These are phyloP conservation scores for Glycine soja DNA, from an alignment of 306 rosid genomes.

Conservation along the genomic window DNA sequence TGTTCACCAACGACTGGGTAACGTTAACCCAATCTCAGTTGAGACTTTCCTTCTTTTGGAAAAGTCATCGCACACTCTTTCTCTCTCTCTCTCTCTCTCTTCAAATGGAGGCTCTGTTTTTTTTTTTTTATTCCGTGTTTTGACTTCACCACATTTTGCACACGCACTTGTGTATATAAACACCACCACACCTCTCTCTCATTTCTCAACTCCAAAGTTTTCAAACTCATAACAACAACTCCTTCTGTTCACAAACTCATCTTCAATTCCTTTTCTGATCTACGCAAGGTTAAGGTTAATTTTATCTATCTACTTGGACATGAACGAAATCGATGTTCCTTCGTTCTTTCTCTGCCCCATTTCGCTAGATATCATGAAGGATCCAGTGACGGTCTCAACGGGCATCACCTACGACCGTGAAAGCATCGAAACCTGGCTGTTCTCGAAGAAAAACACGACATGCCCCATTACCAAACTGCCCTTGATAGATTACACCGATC, in stretches of 20 bases:
- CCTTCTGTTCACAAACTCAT: not conserved
- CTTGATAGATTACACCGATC: constrained; percentile 57
- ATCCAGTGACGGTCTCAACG: constrained; percentile 74
- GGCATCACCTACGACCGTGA: constrained; percentile 92
- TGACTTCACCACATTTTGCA: constrained; percentile 60
- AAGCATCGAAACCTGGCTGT: constrained; percentile 85
- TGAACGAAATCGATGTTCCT: constrained; percentile 77
- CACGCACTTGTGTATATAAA: constrained; percentile 50
- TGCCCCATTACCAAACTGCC: constrained; percentile 77
- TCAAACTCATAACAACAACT: constrained; percentile 29
- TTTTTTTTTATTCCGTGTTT: constrained; percentile 51
- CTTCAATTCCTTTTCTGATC: not conserved
- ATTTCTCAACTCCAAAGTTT: constrained; percentile 16
- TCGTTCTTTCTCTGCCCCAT: constrained; percentile 78
- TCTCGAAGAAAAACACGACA: constrained; percentile 55
- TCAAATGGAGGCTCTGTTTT: constrained; percentile 38
- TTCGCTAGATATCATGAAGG: constrained; percentile 87
- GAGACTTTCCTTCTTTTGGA: constrained; percentile 50
- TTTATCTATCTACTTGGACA: constrained; percentile 45
- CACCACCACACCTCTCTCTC: not conserved
- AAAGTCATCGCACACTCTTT: constrained; percentile 46
- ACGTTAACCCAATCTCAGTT: constrained; percentile 25
- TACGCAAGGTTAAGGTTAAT: not conserved
- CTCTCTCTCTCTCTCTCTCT: not conserved
- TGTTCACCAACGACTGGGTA: constrained; percentile 36